Evolutionary conservation across 2,329 filamentous ascomycete genomes (phyloP), one percentile per base, ranked within the genome.

Genomic region (Corynespora cassiicola): DNA sequence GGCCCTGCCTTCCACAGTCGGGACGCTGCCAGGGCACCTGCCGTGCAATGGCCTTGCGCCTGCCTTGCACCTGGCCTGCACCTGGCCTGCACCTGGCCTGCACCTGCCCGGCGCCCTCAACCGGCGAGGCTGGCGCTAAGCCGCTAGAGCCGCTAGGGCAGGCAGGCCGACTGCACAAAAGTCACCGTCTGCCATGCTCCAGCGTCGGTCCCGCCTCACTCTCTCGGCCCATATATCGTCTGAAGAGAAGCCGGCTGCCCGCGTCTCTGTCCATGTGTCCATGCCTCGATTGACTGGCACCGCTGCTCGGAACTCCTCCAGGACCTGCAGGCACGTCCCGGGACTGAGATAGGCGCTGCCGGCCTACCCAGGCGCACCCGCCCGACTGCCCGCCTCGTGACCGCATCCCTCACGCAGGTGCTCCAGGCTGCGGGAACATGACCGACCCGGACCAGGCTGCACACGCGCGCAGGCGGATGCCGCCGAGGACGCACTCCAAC

Each of bases 401-500:
- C 47, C 36, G 42, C 25, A 41, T 31, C 33, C 40, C 37, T 30
- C 36, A 30, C 31, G 33, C 35, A 34, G 36, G 31, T 30, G 36
- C 20, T 32, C n/a, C n/a, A n/a, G n/a, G n/a, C n/a, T n/a, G n/a
- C n/a, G n/a, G n/a, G n/a, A 57, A 31, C 47, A 67, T 67, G 64
- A 50, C 57, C 32, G 52, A 56, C 41, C 40, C 51, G 28, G 54
- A 50, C 18, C 16, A 45, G 35, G 47, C 19, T 15, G n/a, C 42
- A 15, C 47, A 47, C 17, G 36, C 61, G 31, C 49, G 49, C 27
- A 55, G 58, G 50, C 63, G 49, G 23, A 54, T 62, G 51, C 58
- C 60, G 30, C 52, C 57, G 27, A 54, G 65, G 39, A 54, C 56
- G 6, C 60, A 54, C 23, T 68, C 74, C 19, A 75, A 69, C 47